Evolutionary conservation across 768 basidiomycete species (phyloP), one percentile per base, ranked within the genome.

Genomic region (Mycena albidolilacea): DNA sequence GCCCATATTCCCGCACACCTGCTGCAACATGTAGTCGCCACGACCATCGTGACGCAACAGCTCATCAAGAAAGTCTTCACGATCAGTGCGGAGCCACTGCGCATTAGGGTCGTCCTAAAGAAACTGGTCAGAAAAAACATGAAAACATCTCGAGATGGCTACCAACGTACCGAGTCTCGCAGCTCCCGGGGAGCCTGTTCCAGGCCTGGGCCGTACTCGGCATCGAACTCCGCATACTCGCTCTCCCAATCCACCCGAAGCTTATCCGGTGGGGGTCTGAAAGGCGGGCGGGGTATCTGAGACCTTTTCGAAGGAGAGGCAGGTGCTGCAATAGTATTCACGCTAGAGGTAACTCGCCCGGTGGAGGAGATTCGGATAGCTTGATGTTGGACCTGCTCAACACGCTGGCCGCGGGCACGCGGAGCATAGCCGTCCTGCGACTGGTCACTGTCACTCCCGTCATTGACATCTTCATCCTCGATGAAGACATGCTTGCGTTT

Each of bases 1-100:
- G 11, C 41, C 23, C 1, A n/a, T 5, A 21, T 11, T 38, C 0
- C 54, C 54, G 8, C 64, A 65, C 15, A 65, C 38, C 5, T 2
- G 5, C 23, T 65, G 64, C 30, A 55, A 0, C 8, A 65, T 8
- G n/a, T 55, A 43, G 23, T 65, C 64, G 0, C 64, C 64, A 9
- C 64, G 64, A 7, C 64, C 64, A 15, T 48, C 64, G 12, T 65
- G 44, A 12, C 64, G 64, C 7, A 65, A 3, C 5, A 55, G 3
- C 21, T 65, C 52, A 10, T 65, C 64, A 2, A 65, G 38, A 11
- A 65, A 65, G 0, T 21, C 19, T 21, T 59, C 57, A 9, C 57
- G 57, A 15, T 59, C 15, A 5, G 5, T 0, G 19, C 57, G 35
- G 7, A 37, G 37, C 57, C 35, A 59, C 11, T 52, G 57, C 5